Conservation (phyloP, 2,329 filamentous ascomycete genomes). For the Alternaria infectoria region DNA sequence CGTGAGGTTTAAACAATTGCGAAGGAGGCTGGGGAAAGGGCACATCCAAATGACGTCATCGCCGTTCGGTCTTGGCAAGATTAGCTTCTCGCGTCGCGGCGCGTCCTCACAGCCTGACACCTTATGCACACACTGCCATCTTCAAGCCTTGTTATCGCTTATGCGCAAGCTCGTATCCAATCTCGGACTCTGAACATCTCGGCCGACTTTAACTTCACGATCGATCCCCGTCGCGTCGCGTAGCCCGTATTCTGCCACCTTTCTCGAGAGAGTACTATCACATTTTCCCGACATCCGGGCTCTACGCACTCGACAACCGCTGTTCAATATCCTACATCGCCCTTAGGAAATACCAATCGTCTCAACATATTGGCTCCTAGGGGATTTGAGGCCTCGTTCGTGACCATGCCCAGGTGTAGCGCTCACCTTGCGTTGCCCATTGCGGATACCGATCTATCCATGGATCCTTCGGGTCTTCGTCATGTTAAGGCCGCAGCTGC, state of each 20-base stretch:
- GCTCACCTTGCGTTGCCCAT: not conserved
- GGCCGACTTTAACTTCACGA: not conserved
- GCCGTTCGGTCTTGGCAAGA: not conserved
- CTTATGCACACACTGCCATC: not conserved
- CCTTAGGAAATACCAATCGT: not conserved
- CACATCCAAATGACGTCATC: not conserved
- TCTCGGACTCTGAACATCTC: not conserved
- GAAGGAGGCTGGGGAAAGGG: too few relatives aligned
- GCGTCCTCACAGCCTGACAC: not conserved
- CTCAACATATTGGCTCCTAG: not conserved
- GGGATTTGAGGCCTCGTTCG: not conserved
- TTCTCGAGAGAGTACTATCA: not conserved
- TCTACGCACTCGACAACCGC: not conserved
- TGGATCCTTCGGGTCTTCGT: not conserved
- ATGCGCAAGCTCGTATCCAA: not conserved
- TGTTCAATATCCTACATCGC: not conserved
- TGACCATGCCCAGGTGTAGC: not conserved
- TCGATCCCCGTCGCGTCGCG: not conserved
- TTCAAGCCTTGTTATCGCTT: not conserved
- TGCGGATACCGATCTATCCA: not conserved
- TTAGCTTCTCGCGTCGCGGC: not conserved
- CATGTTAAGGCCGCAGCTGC: not conserved
- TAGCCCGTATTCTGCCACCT: not conserved
- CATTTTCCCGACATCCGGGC: not conserved
- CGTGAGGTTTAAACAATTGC: too few relatives aligned